phyloP scores from a whole-genome alignment of 129 eudicot species.

The Gnaphalium uliginosum region DNA sequence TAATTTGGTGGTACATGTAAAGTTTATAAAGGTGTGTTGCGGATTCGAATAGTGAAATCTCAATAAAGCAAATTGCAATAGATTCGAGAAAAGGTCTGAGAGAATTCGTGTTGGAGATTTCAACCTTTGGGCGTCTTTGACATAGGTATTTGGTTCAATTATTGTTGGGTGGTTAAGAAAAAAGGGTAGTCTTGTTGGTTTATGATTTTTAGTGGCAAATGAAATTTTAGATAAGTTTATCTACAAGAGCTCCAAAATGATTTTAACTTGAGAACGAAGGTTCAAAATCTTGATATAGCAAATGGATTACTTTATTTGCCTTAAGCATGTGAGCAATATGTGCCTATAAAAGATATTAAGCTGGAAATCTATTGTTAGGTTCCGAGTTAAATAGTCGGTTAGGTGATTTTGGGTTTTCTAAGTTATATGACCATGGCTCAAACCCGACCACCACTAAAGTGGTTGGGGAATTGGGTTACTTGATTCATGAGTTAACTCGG shows the following conservation, averaged over 20 bases:
- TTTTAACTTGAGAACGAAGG: conserved; percentile 50
- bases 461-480: conserved; percentile 56
- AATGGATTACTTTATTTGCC: conserved; percentile 49
- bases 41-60: conserved; percentile 28
- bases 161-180: conserved; percentile 60
- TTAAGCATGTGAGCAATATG: conserved; percentile 61
- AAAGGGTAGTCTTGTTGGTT: conserved; percentile 55
- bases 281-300: conserved; percentile 48
- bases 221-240: conserved; percentile 54
- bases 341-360: conserved; percentile 56
- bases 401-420: conserved; percentile 66
- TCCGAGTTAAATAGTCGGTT: conserved; percentile 43
- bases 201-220: conserved; percentile 65
- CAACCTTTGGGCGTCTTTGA: conserved; percentile 53
- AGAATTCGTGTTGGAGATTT: conserved; percentile 60
- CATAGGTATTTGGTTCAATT: conserved; percentile 65
- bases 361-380: conserved; percentile 52
- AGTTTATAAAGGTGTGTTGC: conserved; percentile 53
- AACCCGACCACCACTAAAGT: conserved; percentile 45
- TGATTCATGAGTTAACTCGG: conserved; percentile 54
- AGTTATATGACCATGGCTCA: conserved; percentile 55
- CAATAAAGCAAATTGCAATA: conserved; percentile 52
- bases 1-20: conserved; percentile 67
- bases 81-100: conserved; percentile 58
- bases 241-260: conserved; percentile 9